Conservation (phyloP, 2,329 filamentous ascomycete genomes). For the Fusarium chuoi region DNA sequence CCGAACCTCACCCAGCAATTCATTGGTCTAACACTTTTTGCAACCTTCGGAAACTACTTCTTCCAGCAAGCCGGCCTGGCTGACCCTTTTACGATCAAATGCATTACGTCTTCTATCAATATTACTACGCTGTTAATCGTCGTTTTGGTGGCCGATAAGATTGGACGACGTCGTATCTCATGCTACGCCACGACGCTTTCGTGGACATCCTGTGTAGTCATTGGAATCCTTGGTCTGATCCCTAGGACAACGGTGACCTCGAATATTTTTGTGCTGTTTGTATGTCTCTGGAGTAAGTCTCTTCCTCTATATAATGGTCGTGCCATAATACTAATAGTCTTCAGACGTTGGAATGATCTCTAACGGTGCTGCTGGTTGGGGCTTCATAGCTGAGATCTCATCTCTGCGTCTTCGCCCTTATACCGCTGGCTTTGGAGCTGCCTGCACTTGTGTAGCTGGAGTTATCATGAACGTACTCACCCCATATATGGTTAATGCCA, state of each 20-base stretch:
- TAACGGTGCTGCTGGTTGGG: slow-evolving; percentile 40
- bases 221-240: not conserved
- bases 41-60: not conserved
- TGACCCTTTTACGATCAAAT: not conserved
- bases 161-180: not conserved
- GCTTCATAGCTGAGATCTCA: slow-evolving; percentile 50
- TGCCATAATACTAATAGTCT: not conserved
- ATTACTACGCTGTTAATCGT: not conserved
- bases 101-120: not conserved
- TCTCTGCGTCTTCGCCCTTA: slow-evolving; percentile 48
- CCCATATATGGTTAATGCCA: slow-evolving; percentile 48
- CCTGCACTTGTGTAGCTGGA: slow-evolving; percentile 37
- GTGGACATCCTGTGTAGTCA: not conserved
- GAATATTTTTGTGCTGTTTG: slow-evolving; percentile 14
- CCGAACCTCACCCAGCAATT: not conserved
- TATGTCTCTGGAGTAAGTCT: slow-evolving; percentile 18
- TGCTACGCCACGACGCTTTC: not conserved
- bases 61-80: not conserved
- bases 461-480: slow-evolving; percentile 43
- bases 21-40: not conserved
- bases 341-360: slow-evolving; percentile 10
- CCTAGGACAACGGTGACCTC: not conserved
- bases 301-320: fast-evolving
- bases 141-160: not conserved
- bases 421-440: slow-evolving; percentile 45